Base-by-base conservation (phyloP, 345 rosid species). In the Limnanthes douglasii region DNA sequence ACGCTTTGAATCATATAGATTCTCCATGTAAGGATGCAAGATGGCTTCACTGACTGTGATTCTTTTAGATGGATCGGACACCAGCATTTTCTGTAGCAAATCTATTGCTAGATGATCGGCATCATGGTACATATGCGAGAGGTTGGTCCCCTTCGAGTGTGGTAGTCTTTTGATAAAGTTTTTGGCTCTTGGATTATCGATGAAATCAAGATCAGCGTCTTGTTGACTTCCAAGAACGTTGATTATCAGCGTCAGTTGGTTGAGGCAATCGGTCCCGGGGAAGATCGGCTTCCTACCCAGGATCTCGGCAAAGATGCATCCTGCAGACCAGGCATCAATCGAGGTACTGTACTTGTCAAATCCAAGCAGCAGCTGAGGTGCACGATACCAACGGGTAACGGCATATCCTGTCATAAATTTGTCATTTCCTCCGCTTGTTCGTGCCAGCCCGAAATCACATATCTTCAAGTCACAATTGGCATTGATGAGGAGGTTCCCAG, bases 331-430 rank as follows among this genome's bases (percentile, higher is more conserved):
- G 15, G 82, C 60, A 21, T 86, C 95, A 28, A 86, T 73, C 4
- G 80, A 82, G 17, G 93, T 73, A 15, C 93, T 88, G 19, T 82
- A 78, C 60, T 70, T 70, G 54, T 82, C 92, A 31, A 81, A 78
- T 41, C 82, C 69, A 12, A 86, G 83, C 24, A 86, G 95, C 18
- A 86, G 90, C 51, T 82, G 95, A 0, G 97, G 93, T 28, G 93
- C 97, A 28, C 93, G 72, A 54, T 86, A 86, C 95, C 93, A 86
- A 16, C 93, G 85, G 5, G 94, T 86, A 18, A 78, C 96, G 15
- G 75, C 93, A 31, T 86, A 82, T 49, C 75, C 84, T 0, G 95
- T 83, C 95, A 88, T 88, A 63, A 73, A 73, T 69, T 76, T 80
- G 39, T 60, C 81, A 32, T 62, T 60, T 11, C 78, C 80, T 38